Evolutionary conservation across 2,329 filamentous ascomycete species (phyloP).

Genomic region (Neocatenulostroma microsporum): DNA sequence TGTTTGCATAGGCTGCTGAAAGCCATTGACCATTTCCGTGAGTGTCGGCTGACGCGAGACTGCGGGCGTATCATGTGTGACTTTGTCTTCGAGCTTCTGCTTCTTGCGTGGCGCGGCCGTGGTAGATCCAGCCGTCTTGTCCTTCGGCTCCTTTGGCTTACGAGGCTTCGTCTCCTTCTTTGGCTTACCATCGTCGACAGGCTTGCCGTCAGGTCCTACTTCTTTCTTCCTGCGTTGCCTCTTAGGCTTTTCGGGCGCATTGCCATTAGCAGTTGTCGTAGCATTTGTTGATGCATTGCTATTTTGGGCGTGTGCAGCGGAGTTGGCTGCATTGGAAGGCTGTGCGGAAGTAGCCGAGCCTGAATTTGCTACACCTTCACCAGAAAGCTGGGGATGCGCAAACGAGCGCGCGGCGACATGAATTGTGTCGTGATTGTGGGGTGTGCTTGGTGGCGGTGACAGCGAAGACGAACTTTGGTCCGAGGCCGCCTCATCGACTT

Average conservation of each 20-base stretch:
- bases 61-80: constrained; percentile 17
- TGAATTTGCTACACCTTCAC: constrained; percentile 27
- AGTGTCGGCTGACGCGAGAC: constrained; percentile 33
- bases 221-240: constrained; percentile 36
- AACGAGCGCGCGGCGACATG: constrained; percentile 16
- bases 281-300: constrained; percentile 14
- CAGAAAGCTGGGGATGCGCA: constrained; percentile 17
- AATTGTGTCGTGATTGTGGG: constrained; percentile 22
- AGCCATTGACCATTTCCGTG: constrained; percentile 32
- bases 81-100: constrained; percentile 34
- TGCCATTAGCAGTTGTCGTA: constrained; percentile 29
- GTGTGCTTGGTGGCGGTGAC: constrained; percentile 22
- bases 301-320: constrained; percentile 11
- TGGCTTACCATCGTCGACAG: constrained; percentile 35
- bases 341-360: constrained; percentile 22
- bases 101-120: constrained; percentile 42
- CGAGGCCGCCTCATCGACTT: constrained; percentile 16
- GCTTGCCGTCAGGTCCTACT: constrained; percentile 28
- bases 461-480: constrained; percentile 16
- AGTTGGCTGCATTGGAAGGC: constrained; percentile 15
- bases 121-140: constrained; percentile 33
- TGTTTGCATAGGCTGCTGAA: constrained; percentile 22
- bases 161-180: constrained; percentile 32
- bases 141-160: constrained; percentile 42
- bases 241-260: constrained; percentile 30